A percentile compares a stretch with the other conserved stretches of the same genome.
Evolutionary conservation across 345 rosid genomes (phyloP).

Genomic region (Populus pruinosa): DNA sequence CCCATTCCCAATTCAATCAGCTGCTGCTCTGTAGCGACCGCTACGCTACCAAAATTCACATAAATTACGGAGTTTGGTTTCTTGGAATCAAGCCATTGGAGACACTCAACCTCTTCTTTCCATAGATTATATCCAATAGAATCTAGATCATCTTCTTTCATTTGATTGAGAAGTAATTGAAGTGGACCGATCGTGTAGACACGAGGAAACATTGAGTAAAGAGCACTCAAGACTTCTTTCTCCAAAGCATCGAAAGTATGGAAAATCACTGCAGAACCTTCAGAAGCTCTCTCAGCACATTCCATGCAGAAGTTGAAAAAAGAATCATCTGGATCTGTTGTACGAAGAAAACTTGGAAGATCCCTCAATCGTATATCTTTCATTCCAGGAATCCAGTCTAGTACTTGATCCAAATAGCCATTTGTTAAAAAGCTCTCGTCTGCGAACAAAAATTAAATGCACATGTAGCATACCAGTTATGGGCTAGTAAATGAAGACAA

Average conservation of each 20-base stretch:
- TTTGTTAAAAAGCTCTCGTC: background rate
- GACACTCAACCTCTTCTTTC: background rate
- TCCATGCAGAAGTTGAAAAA: background rate
- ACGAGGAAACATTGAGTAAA: background rate
- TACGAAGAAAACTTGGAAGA: background rate
- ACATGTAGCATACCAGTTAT: background rate
- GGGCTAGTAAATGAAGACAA: background rate
- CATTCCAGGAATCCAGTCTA: conserved; percentile 2
- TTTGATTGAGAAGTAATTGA: background rate
- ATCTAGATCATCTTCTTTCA: background rate
- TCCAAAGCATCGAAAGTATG: conserved; percentile 10
- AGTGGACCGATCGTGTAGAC: conserved; percentile 3
- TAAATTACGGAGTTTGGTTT: background rate
- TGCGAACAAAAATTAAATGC: background rate
- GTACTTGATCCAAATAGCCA: background rate
- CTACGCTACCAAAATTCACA: background rate
- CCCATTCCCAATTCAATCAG: background rate
- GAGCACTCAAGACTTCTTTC: background rate
- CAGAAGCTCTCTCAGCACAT: background rate
- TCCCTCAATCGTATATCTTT: background rate
- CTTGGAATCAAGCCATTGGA: background rate
- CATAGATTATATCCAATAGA: background rate
- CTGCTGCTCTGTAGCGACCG: background rate
- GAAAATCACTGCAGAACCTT: conserved; percentile 2
- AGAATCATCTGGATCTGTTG: background rate